These are phyloP conservation scores for Dillenia turbinata DNA, from an alignment of 164 flowering plant genomes.

Conservation along the genomic window DNA sequence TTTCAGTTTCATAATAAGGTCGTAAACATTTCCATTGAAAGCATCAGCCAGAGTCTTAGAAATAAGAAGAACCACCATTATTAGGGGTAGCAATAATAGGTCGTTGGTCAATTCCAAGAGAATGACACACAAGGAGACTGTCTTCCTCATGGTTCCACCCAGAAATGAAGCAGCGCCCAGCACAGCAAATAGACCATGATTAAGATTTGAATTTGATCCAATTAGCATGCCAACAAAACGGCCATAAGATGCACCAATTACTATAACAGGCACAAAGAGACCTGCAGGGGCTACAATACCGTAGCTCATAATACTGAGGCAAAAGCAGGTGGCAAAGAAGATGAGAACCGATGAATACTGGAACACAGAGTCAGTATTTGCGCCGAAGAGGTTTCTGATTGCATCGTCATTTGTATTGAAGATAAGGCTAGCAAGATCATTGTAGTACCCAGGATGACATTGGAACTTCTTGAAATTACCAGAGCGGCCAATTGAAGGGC, in stretches of 20 bases:
- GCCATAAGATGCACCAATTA: constrained; percentile 88
- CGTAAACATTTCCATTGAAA: constrained; percentile 68
- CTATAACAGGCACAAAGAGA: constrained; percentile 79
- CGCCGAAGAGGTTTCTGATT: constrained; percentile 78
- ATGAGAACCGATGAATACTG: constrained; percentile 47
- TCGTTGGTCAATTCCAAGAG: constrained; percentile 81
- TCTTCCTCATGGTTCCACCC: constrained; percentile 90
- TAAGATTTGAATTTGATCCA: constrained; percentile 50
- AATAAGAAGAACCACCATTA: constrained; percentile 85
- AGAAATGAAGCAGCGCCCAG: constrained; percentile 89
- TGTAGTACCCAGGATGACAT: constrained; percentile 76
- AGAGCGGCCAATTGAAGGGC: constrained; percentile 91
- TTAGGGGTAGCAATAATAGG: constrained; percentile 66
- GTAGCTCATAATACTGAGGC: constrained; percentile 71
- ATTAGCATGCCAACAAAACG: constrained; percentile 73
- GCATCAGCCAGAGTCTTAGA: constrained; percentile 91
- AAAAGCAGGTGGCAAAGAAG: constrained; percentile 63
- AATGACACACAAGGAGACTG: constrained; percentile 83
- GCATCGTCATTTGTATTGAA: constrained; percentile 96
- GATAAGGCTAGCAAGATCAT: constrained; percentile 92
- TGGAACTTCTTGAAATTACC: constrained; percentile 94
- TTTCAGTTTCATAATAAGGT: constrained; percentile 66
- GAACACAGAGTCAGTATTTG: constrained; percentile 63
- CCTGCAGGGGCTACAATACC: constrained; percentile 84
- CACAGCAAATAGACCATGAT: constrained; percentile 86